Conservation (phyloP, 257 asterid genomes). For the Fraxinus anomala region DNA sequence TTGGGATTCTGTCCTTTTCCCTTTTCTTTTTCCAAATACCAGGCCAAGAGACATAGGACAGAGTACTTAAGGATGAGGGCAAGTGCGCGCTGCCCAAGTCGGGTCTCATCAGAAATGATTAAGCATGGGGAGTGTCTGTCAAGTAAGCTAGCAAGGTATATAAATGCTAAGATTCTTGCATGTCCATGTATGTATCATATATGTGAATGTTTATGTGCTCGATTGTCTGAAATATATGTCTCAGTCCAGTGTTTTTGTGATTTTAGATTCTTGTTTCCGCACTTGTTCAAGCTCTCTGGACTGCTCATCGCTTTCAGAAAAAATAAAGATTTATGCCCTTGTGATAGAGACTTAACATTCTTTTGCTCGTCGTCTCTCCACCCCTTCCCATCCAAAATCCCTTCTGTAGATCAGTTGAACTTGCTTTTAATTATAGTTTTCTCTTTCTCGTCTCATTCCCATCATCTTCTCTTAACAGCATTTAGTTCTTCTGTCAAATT, state of each 20-base stretch:
- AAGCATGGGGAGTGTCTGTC: slow-evolving; percentile 21
- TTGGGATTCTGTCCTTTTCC: neutral
- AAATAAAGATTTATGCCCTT: neutral
- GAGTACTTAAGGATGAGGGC: slow-evolving; percentile 29
- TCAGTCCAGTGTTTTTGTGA: neutral
- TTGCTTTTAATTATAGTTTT: neutral
- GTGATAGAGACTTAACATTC: neutral
- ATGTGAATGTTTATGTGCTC: slow-evolving; percentile 1
- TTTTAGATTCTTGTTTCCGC: neutral
- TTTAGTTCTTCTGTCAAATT: neutral
- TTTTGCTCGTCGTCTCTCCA: neutral
- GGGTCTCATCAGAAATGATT: slow-evolving; percentile 18
- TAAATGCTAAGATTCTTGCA: slow-evolving; percentile 12
- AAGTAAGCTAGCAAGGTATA: slow-evolving; percentile 28
- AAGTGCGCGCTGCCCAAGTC: slow-evolving; percentile 9
- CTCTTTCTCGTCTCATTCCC: neutral
- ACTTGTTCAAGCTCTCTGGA: neutral
- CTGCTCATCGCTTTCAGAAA: neutral
- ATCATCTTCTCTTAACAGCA: neutral
- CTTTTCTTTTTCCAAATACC: neutral
- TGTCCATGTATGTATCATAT: neutral
- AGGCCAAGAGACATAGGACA: slow-evolving; percentile 29
- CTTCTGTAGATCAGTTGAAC: neutral
- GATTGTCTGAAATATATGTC: neutral
- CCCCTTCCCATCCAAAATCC: neutral